Evolutionary conservation across 139 green algal species (phyloP), one percentile per base, ranked within the genome.

Genomic region (Tetradesmus lagerheimii): DNA sequence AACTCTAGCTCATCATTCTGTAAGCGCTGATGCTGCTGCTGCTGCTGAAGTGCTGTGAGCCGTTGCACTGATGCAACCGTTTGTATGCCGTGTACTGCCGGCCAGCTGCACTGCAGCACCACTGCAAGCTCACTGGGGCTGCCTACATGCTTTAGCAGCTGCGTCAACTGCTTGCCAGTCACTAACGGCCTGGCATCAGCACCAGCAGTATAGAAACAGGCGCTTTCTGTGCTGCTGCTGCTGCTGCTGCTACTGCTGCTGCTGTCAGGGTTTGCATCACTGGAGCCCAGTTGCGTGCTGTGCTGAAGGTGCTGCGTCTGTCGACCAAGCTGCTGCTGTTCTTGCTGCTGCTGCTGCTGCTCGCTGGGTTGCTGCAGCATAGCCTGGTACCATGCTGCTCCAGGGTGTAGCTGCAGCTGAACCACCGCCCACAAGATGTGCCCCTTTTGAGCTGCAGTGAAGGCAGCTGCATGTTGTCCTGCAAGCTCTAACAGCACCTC

Each of bases 341-440:
- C 47, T 34, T 45, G n/a, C 4, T 75, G 80, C 47, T 89, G 14
- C 64, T 89, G 85, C 71, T 83, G 31, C 85, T 71, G 85, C n/a
- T 38, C 0, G 85, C 34, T 43, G 31, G 14, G 67, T 39, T 80
- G 64, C 29, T 45, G 41, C 84, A 89, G 41, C 67, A 83, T 71
- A 1, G 20, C 18, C 9, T 27, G 18, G 38, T 83, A 83, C 84
- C 84, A 89, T 29, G 12, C 23, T 14, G 29, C 18, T 29, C 71
- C 20, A 34, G 71, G 67, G 34, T 71, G 71, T 16, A 83, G 67
- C 31, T 50, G n/a, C 71, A 83, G 85, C 85, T 83, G 34, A 23
- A 64, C 39, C 0, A 81, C 84, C 31, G 43, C 31, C 39, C 67
- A 83, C 31, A 83, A 4, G 11, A 89, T 25, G 35, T 41, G n/a